A percentile compares a stretch with the other conserved stretches of the same genome.
phyloP scores from a whole-genome alignment of 495 filamentous ascomycete species.

The Viridothelium virens region DNA sequence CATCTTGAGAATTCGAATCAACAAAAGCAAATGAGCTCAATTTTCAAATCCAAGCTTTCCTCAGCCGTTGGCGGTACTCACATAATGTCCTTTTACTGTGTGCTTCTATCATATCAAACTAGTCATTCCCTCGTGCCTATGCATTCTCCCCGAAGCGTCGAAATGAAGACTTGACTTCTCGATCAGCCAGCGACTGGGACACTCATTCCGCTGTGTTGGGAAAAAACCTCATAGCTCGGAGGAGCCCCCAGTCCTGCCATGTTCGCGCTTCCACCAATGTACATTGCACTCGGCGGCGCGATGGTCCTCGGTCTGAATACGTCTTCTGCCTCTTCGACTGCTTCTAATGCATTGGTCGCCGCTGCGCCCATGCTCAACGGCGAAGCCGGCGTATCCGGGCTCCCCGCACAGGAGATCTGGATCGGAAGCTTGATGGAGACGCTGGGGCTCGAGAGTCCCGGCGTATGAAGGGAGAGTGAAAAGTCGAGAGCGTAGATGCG shows the following conservation, averaged over 20 bases:
- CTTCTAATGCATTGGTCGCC: background rate
- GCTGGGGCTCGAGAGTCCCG: constrained; percentile 47
- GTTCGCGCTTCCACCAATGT: background rate
- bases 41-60: no score
- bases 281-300: constrained; percentile 1
- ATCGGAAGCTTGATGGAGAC: constrained; percentile 65
- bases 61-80: no score
- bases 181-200: background rate
- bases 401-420: constrained; percentile 49
- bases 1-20: no score
- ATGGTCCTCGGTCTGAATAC: constrained; percentile 10
- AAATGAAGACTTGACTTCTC: background rate
- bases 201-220: background rate
- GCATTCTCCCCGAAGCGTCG: background rate
- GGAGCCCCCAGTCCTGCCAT: background rate
- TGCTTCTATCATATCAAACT: no score
- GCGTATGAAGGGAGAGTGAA: constrained; percentile 52
- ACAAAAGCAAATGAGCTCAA: no score
- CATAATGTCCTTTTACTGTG: no score
- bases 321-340: constrained; percentile 8
- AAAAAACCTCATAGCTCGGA: constrained; percentile 3
- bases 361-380: constrained; percentile 9
- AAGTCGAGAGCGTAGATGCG: constrained; percentile 72
- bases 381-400: constrained; percentile 18
- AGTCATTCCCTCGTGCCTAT: background rate